Evolutionary conservation across 2,329 filamentous ascomycete species (phyloP).

Genomic region (Ilyonectria robusta): DNA sequence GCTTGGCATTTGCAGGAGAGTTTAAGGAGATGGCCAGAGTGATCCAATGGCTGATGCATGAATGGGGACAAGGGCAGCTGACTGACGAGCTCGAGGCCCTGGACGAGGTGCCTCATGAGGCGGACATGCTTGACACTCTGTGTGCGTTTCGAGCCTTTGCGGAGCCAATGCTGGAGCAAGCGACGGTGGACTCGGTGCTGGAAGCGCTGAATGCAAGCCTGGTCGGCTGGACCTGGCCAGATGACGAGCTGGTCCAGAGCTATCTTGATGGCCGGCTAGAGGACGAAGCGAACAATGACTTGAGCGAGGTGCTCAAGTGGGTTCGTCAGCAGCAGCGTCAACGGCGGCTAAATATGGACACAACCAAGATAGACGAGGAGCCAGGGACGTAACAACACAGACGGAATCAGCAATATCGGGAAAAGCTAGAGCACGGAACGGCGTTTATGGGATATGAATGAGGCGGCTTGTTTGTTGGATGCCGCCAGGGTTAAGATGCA

Average conservation of each 20-base stretch:
- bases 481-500: constrained; percentile 1
- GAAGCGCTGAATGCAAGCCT: constrained; percentile 43
- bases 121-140: constrained; percentile 56
- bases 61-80: constrained; percentile 57
- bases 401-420: constrained; percentile 1
- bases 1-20: constrained; percentile 74
- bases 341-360: constrained; percentile 21
- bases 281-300: constrained; percentile 43
- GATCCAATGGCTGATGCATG: constrained; percentile 70
- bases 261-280: constrained; percentile 49
- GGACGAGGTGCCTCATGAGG: constrained; percentile 51
- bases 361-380: constrained; percentile 9
- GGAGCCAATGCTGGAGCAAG: constrained; percentile 56
- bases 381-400: not conserved
- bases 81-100: constrained; percentile 54
- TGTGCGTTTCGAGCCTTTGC: constrained; percentile 66
- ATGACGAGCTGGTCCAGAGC: constrained; percentile 51
- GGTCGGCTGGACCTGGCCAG: constrained; percentile 57
- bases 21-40: constrained; percentile 69
- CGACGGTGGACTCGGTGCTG: constrained; percentile 51
- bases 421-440: constrained; percentile 9
- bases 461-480: constrained; percentile 10
- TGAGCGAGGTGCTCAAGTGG: constrained; percentile 47
- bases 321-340: constrained; percentile 26
- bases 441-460: constrained; percentile 30